Evolutionary conservation across 768 basidiomycete genomes (phyloP), one percentile per base, ranked within the genome.

Genomic region (Mrakia blollopis): DNA sequence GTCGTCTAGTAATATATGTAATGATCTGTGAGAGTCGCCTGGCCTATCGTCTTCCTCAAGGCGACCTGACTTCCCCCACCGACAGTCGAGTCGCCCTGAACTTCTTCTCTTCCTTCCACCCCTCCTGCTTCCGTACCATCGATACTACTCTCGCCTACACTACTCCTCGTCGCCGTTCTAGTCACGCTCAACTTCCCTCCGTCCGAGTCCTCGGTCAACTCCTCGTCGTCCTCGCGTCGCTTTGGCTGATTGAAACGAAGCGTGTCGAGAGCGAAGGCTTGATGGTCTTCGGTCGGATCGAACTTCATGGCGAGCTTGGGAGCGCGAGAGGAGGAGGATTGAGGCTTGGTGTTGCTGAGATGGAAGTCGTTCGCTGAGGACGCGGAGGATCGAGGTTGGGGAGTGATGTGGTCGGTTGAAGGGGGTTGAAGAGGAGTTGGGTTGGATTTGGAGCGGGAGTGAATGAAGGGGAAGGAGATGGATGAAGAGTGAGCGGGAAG

Each of bases 221-320:
- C 57, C 57, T 13, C 25, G 57, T 25, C 57, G 11, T 25, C 57
- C 7, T 23, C 54, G 21, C 57, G 57, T 25, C n/a, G 57, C 28
- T 25, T 25, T 14, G 44, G 3, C 57, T 25, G 28, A n/a, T 25
- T n/a, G 65, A 39, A 68, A n/a, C 21, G 21, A 37, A 68, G 65
- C 65, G 65, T 68, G 65, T 68, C 65, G 65, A 68, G 65, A 10
- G 65, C 65, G 16, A 39, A 68, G 8, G 35, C 32, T 39, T 68
- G 21, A 32, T 32, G 47, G 9, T 32, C 39, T 16, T 65, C 7
- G 10, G 9, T 37, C 10, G 28, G 32, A 9, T 35, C 32, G 32
- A 35, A 30, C 63, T 32, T 32, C n/a, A 32, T 32, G 7, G 32
- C n/a, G n/a, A 63, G 32, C 37, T 37, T 63, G 18, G 62, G 62